Percentiles rank a stretch among this genome's conserved stretches.
Evolutionary conservation across 73 alveolate species (phyloP).

Genomic region (Symbiodinium pilosum): DNA sequence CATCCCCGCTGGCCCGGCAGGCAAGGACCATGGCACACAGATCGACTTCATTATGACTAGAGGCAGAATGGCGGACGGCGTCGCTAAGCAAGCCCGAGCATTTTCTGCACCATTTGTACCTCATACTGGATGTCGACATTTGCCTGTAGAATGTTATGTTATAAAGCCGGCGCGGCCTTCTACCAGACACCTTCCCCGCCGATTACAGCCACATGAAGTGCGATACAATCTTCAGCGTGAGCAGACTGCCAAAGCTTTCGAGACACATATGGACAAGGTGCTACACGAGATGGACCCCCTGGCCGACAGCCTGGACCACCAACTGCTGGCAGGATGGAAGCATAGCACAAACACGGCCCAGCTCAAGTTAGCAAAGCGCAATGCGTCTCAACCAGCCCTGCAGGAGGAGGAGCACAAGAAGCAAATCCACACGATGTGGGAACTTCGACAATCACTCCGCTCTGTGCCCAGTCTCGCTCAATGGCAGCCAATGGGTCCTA

Average conservation of each 20-base stretch:
- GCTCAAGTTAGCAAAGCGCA: background rate
- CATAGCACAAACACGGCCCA: background rate
- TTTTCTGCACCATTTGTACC: background rate
- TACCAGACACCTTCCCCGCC: no score
- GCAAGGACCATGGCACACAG: background rate
- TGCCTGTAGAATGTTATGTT: background rate
- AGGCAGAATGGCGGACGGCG: background rate
- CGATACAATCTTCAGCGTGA: no score
- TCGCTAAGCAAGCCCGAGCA: background rate
- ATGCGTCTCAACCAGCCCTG: background rate
- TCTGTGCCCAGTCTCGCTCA: background rate
- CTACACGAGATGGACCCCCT: no score
- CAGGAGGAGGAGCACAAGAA: background rate
- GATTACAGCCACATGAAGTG: no score
- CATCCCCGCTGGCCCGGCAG: background rate
- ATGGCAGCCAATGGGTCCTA: background rate
- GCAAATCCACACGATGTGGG: background rate
- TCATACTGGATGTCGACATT: background rate
- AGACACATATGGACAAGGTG: no score
- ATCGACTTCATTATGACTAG: background rate
- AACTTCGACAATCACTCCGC: background rate
- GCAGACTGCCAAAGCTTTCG: no score
- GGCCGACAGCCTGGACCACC: background rate
- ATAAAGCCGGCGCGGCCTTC: background rate
- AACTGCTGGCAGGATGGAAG: background rate